Evolutionary conservation across 2,329 filamentous ascomycete genomes (phyloP).

Genomic region (Sclerotinia minor): DNA sequence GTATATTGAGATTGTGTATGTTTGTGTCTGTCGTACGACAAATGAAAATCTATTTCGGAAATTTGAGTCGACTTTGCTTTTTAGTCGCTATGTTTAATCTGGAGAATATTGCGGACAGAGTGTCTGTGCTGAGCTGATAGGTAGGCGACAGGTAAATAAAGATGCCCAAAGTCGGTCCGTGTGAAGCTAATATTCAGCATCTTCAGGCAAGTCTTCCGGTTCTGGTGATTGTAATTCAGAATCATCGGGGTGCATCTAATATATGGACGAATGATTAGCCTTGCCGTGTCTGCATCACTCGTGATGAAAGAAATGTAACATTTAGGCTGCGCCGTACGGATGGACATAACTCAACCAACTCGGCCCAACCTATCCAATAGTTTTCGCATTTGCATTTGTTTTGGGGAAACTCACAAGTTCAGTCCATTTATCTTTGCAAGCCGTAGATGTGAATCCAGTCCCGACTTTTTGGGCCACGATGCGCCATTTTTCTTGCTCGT

Average conservation of each 20-base stretch:
- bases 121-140: not conserved
- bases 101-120: not conserved
- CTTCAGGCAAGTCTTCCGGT: conserved; percentile 7
- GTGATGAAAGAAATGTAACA: conserved; percentile 6
- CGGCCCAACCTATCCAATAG: not conserved
- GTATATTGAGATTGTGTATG: not conserved
- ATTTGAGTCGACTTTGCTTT: not conserved
- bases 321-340: not conserved
- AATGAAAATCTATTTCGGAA: not conserved
- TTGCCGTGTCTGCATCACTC: not conserved
- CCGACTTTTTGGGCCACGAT: conserved; percentile 90
- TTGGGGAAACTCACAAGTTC: conserved; percentile 34
- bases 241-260: conserved; percentile 18
- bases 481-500: conserved; percentile 90
- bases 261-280: conserved; percentile 3
- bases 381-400: not conserved
- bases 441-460: conserved; percentile 81
- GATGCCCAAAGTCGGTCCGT: not conserved
- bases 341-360: conserved; percentile 6
- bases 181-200: conserved; percentile 8
- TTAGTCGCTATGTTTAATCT: not conserved
- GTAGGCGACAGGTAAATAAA: not conserved
- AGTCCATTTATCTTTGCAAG: conserved; percentile 67
- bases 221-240: conserved; percentile 13
- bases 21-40: not conserved